Conservation (phyloP, 306 rosid genomes). For the Cucurbita pepo region DNA sequence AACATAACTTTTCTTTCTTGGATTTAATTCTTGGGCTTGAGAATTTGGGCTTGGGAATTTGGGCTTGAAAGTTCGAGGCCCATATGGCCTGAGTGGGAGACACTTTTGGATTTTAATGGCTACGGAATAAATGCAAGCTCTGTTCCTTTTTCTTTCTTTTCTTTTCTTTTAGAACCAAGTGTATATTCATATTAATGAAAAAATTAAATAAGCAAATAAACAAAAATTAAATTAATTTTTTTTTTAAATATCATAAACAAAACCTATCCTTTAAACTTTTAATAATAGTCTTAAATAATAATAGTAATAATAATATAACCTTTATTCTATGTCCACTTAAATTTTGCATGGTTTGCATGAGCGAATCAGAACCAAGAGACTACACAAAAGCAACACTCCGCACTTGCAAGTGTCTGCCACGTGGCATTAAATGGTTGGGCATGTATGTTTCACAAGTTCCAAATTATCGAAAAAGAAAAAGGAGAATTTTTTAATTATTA, state of each 20-base stretch:
- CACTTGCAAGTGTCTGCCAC: not conserved
- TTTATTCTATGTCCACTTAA: not conserved
- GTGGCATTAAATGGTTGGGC: not conserved
- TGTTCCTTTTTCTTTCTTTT: too few relatives aligned
- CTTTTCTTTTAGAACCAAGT: too few relatives aligned
- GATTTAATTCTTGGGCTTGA: too few relatives aligned
- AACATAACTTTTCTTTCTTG: too few relatives aligned
- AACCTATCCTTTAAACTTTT: too few relatives aligned
- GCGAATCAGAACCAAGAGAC: not conserved
- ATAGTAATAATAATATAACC: not conserved
- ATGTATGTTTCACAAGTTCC: not conserved
- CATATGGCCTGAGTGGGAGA: not conserved
- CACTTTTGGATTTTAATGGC: not conserved
- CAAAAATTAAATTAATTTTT: too few relatives aligned
- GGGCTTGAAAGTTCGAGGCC: too few relatives aligned
- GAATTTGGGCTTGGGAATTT: too few relatives aligned
- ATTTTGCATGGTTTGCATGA: conserved; percentile 5
- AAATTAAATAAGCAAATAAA: too few relatives aligned
- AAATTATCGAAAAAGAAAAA: not conserved
- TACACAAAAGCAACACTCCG: not conserved
- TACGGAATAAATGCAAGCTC: not conserved
- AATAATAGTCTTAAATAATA: too few relatives aligned
- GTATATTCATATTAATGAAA: too few relatives aligned
- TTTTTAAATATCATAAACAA: too few relatives aligned
- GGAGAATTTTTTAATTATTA: not conserved